Evolutionary conservation across 345 rosid species (phyloP).

Genomic region (Populus alba): DNA sequence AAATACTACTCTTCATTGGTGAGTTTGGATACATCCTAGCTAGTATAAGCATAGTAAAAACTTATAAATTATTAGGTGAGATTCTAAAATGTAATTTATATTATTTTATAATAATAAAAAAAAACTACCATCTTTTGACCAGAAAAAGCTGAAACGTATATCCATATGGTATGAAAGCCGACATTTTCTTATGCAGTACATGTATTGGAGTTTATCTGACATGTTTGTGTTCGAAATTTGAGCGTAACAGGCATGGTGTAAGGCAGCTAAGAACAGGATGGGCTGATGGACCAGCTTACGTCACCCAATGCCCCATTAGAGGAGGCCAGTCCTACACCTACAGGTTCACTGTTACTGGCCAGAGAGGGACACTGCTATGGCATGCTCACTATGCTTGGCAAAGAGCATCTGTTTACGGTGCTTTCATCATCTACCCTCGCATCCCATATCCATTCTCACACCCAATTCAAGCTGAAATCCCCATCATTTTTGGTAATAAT

Average conservation of each 20-base stretch:
- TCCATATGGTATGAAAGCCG: too few relatives aligned
- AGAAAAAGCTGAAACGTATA: too few relatives aligned
- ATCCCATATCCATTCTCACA: conserved; percentile 47
- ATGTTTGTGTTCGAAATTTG: too few relatives aligned
- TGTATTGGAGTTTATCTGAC: too few relatives aligned
- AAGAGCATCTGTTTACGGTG: conserved; percentile 62
- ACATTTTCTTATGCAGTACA: too few relatives aligned
- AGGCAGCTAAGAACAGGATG: conserved; percentile 60
- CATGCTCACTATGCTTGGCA: conserved; percentile 70
- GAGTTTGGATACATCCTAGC: neutral
- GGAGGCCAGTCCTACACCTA: conserved; percentile 52
- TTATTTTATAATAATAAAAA: too few relatives aligned
- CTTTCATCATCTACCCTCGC: conserved; percentile 57
- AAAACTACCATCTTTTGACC: too few relatives aligned
- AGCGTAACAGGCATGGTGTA: conserved; percentile 53
- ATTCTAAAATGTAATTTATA: too few relatives aligned
- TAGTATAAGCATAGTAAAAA: too few relatives aligned
- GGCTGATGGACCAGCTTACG: conserved; percentile 71
- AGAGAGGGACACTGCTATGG: conserved; percentile 66
- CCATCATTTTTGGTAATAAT: conserved; percentile 50
- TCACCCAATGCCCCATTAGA: conserved; percentile 64
- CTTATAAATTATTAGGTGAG: too few relatives aligned
- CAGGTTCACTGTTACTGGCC: conserved; percentile 44
- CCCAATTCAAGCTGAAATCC: conserved; percentile 51
- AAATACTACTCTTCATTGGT: conserved; percentile 67